Evolutionary conservation across 176 grass and related monocot genomes (phyloP).

Genomic region (Cenchrus americanus): DNA sequence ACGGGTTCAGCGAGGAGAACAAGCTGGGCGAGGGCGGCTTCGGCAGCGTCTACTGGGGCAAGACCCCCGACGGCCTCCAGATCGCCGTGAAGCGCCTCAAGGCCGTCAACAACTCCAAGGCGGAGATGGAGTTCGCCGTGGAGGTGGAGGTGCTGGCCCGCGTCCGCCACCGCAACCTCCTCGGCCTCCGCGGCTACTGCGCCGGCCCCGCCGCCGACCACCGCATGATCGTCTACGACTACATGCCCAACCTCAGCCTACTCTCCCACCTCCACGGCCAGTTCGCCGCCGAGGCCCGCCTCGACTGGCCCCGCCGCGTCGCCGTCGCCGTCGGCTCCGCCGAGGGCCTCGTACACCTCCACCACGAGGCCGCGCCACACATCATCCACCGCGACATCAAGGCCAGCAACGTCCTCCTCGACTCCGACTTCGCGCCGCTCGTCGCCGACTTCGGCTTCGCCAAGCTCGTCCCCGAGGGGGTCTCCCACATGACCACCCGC

Average conservation of each 20-base stretch:
- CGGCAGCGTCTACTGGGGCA: constrained; percentile 74
- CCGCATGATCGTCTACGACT: constrained; percentile 79
- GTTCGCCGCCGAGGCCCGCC: constrained; percentile 38
- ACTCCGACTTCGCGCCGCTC: constrained; percentile 56
- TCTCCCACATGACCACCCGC: constrained; percentile 71
- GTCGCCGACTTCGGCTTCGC: constrained; percentile 80
- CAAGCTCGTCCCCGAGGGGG: constrained; percentile 66
- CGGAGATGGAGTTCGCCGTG: constrained; percentile 85
- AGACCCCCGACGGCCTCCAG: constrained; percentile 67
- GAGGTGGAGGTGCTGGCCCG: constrained; percentile 73
- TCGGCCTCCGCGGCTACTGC: constrained; percentile 71
- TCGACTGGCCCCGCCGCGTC: constrained; percentile 57
- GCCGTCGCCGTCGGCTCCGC: constrained; percentile 52
- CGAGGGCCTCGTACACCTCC: constrained; percentile 62
- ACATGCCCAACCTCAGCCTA: constrained; percentile 81
- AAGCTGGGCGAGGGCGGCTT: constrained; percentile 82
- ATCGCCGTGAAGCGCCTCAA: constrained; percentile 79
- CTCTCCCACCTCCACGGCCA: constrained; percentile 74
- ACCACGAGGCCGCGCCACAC: constrained; percentile 63
- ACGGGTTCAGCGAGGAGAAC: constrained; percentile 73
- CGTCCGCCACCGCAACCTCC: constrained; percentile 66
- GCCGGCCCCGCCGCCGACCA: constrained; percentile 40
- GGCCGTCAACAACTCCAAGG: constrained; percentile 69
- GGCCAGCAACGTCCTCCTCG: constrained; percentile 64
- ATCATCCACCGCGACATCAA: constrained; percentile 88